Evolutionary conservation across 2,329 filamentous ascomycete species (phyloP).

Genomic region (Pseudogymnoascus sp.): DNA sequence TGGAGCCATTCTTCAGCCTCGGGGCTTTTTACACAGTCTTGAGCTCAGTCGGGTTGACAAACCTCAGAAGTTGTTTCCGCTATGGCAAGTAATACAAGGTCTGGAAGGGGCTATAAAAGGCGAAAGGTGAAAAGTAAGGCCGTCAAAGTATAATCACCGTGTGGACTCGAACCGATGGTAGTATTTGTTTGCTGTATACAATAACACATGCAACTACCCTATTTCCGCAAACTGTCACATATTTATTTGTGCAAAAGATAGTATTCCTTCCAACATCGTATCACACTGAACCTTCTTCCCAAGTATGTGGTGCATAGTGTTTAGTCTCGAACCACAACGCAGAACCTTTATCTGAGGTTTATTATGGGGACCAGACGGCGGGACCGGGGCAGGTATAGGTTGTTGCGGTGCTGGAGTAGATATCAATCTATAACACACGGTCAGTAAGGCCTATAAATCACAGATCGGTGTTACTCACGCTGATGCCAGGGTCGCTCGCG

Average conservation of each 20-base stretch:
- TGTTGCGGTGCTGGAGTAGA: slow-evolving; percentile 36
- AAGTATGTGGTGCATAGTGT: neutral
- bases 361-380: slow-evolving; percentile 33
- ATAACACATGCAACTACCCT: neutral
- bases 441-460: neutral
- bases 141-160: neutral
- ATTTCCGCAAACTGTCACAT: neutral
- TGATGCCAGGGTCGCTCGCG: slow-evolving; percentile 20
- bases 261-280: neutral
- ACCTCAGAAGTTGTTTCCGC: neutral
- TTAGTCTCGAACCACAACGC: neutral
- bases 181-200: neutral
- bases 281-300: neutral
- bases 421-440: slow-evolving; percentile 34
- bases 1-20: neutral
- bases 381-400: slow-evolving; percentile 42
- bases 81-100: neutral
- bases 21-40: neutral
- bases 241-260: neutral
- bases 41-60: neutral
- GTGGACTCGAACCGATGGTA: neutral
- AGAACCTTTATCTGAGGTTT: neutral
- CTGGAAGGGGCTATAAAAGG: neutral
- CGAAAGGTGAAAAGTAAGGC: neutral
- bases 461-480: slow-evolving; percentile 26